Conservation (phyloP, 768 basidiomycete species). For the Agaricus blazei region DNA sequence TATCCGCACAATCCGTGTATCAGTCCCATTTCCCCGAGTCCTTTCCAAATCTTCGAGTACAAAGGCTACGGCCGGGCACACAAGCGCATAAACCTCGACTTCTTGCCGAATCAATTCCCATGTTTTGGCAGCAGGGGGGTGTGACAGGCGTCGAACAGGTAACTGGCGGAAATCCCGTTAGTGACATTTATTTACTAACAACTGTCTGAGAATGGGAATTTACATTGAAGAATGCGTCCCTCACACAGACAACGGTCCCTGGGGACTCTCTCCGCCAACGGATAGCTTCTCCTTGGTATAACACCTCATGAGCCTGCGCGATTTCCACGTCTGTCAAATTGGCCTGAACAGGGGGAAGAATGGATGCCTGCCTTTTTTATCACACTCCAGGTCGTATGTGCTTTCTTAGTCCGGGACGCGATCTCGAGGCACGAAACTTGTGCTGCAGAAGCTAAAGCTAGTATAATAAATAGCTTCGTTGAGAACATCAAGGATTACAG, state of each 20-base stretch:
- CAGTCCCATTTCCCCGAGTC: conserved; percentile 29
- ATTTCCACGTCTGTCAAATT: background rate
- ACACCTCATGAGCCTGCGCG: conserved; percentile 51
- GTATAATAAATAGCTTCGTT: background rate
- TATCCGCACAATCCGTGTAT: conserved; percentile 50
- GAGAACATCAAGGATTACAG: background rate
- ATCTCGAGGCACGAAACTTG: conserved; percentile 81
- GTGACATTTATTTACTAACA: background rate
- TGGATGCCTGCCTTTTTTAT: conserved; percentile 60
- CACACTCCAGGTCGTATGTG: conserved; percentile 66
- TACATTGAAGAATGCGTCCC: conserved; percentile 90
- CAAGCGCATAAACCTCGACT: conserved; percentile 66
- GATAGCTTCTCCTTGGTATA: conserved; percentile 71
- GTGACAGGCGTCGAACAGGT: conserved; percentile 73
- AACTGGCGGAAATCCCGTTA: conserved; percentile 40
- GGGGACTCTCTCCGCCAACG: conserved; percentile 68
- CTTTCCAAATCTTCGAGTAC: conserved; percentile 53
- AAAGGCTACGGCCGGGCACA: conserved; percentile 69
- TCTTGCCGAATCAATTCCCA: conserved; percentile 66
- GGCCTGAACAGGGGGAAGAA: background rate
- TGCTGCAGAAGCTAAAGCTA: conserved; percentile 82
- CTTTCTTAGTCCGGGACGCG: conserved; percentile 62
- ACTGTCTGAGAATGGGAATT: conserved; percentile 14
- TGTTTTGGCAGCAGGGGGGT: conserved; percentile 53
- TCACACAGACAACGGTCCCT: conserved; percentile 80